A percentile compares a stretch with the other conserved stretches of the same genome.
These are phyloP conservation scores for Echeveria elegans DNA, from an alignment of 164 flowering plant species.

Conservation along the genomic window DNA sequence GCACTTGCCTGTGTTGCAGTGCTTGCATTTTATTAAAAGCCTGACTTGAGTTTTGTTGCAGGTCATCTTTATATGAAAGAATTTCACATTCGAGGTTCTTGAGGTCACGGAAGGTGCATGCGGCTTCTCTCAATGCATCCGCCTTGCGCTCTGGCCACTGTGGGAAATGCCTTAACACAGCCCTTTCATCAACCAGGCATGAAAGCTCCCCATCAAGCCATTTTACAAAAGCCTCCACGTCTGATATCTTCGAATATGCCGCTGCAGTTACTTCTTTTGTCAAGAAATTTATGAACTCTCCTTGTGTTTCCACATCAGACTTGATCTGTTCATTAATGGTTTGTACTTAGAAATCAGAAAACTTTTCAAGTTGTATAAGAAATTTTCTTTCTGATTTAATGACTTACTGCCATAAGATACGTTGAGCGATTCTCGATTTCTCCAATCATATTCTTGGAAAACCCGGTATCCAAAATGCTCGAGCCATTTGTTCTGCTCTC, in stretches of 20 bases:
- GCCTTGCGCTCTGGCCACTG: conserved; percentile 82
- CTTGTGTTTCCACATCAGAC: conserved; percentile 56
- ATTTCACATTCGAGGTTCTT: conserved; percentile 48
- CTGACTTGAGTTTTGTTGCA: conserved; percentile 30
- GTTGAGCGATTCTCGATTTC: conserved; percentile 77
- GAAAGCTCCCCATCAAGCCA: conserved; percentile 68
- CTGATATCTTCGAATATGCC: conserved; percentile 37
- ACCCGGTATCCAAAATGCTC: conserved; percentile 18
- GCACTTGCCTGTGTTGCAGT: conserved; percentile 63
- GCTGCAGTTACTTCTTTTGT: conserved; percentile 49
- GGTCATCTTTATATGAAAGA: conserved; percentile 34
- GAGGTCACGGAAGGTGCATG: conserved; percentile 57
- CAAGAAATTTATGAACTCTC: conserved; percentile 41
- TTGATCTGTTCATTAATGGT: conserved; percentile 30
- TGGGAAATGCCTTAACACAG: conserved; percentile 74
- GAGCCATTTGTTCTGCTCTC: conserved; percentile 24
- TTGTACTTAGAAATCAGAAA: too few species aligned
- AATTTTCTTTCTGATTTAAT: background rate
- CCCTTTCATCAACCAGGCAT: conserved; percentile 67
- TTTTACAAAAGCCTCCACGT: conserved; percentile 64
- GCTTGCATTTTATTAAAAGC: conserved; percentile 46
- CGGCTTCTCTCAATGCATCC: conserved; percentile 73
- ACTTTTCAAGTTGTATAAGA: background rate
- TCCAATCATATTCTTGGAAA: conserved; percentile 64
- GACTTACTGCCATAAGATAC: conserved; percentile 60